These are phyloP conservation scores for Melanogaster broomeanus DNA, from an alignment of 768 basidiomycete species.

Conservation along the genomic window DNA sequence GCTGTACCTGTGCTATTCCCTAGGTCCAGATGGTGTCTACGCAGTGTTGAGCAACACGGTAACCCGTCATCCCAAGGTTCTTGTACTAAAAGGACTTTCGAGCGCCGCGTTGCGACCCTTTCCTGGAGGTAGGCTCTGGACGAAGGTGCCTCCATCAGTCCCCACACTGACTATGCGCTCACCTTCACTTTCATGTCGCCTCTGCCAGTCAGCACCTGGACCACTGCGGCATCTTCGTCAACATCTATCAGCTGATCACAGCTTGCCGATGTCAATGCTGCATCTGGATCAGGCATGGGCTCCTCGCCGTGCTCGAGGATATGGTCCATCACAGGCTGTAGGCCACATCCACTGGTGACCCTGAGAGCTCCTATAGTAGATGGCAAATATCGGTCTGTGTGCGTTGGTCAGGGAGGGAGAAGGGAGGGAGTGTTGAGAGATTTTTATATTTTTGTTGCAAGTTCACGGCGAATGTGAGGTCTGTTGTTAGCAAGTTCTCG, in stretches of 20 bases:
- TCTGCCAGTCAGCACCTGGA: slow-evolving; percentile 45
- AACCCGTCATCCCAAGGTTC: too few species aligned
- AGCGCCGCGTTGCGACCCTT: too few species aligned
- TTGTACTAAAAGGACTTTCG: too few species aligned
- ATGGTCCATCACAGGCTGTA: slow-evolving; percentile 92
- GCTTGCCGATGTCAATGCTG: slow-evolving; percentile 25
- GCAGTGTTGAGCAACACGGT: too few species aligned
- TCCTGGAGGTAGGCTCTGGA: too few species aligned
- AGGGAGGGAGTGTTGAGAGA: not conserved
- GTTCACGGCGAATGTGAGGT: too few species aligned
- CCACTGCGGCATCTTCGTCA: slow-evolving; percentile 70
- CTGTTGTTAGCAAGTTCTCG: not conserved
- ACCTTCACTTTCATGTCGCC: slow-evolving; percentile 69
- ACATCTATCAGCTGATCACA: slow-evolving; percentile 43
- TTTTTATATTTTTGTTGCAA: too few species aligned
- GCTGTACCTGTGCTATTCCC: too few species aligned
- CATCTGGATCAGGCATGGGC: slow-evolving; percentile 64
- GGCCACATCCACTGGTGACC: slow-evolving; percentile 78
- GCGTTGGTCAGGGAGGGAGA: not conserved
- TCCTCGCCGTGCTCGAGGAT: slow-evolving; percentile 79
- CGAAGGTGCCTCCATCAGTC: too few species aligned
- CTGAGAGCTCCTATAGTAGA: slow-evolving; percentile 93
- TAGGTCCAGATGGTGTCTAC: too few species aligned
- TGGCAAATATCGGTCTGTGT: too few species aligned
- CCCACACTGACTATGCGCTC: too few species aligned